These are phyloP conservation scores for Agapanthus africanus DNA, from an alignment of 106 monocot genomes.

Conservation along the genomic window DNA sequence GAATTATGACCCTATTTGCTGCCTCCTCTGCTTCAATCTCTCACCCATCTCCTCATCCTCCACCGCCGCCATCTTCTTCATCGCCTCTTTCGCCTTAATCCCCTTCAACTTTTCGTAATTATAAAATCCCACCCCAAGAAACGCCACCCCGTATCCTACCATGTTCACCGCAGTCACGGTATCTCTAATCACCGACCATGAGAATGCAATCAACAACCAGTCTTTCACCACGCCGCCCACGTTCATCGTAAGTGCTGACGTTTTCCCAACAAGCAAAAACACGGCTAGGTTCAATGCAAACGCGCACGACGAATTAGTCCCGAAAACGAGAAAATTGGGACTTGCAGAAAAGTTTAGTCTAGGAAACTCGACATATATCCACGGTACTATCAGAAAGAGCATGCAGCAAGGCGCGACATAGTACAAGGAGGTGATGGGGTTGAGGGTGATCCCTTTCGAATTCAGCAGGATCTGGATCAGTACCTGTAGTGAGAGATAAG, in stretches of 20 bases:
- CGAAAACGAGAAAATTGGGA: conserved; percentile 9
- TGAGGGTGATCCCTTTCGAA: conserved; percentile 14
- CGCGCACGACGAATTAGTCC: conserved; percentile 17
- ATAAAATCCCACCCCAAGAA: conserved; percentile 19
- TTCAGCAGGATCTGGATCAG: conserved; percentile 19
- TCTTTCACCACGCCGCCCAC: conserved; percentile 21
- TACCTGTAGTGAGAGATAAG: too few relatives aligned
- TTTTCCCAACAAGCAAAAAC: conserved; percentile 18
- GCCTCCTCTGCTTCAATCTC: conserved; percentile 4
- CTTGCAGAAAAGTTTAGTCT: conserved; percentile 1
- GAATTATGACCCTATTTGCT: too few relatives aligned
- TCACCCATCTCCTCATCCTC: conserved; percentile 7
- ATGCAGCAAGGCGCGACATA: conserved; percentile 17
- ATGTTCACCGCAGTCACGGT: conserved; percentile 12
- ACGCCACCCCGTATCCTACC: conserved; percentile 16
- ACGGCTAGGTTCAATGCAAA: conserved; percentile 20
- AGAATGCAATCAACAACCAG: conserved; percentile 15
- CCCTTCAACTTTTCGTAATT: conserved; percentile 16
- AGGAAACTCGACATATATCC: conserved; percentile 16
- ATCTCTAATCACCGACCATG: conserved; percentile 15
- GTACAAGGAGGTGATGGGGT: conserved; percentile 19
- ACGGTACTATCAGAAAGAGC: conserved; percentile 10
- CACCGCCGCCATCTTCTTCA: background rate
- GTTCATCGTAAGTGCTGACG: conserved; percentile 20
- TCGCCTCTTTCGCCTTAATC: conserved; percentile 16